Evolutionary conservation across 2,329 filamentous ascomycete genomes (phyloP).

Genomic region (Colletotrichum navitas): DNA sequence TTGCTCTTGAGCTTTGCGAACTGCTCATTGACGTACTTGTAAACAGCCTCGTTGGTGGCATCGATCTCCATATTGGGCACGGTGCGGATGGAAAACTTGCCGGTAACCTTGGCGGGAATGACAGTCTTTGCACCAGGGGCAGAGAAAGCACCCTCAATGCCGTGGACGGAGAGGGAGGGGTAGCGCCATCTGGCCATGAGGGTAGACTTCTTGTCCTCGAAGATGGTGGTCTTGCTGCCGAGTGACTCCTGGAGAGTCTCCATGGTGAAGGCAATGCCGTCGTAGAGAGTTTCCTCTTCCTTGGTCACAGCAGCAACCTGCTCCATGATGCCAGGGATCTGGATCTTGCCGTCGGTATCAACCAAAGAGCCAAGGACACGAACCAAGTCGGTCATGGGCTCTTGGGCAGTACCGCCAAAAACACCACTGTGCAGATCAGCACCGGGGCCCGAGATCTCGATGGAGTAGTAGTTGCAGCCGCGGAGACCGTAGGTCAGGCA

Average conservation of each 20-base stretch:
- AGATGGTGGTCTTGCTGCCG: constrained; percentile 89
- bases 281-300: constrained; percentile 90
- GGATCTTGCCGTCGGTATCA: constrained; percentile 90
- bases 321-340: constrained; percentile 93
- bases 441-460: constrained; percentile 90
- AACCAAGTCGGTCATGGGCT: constrained; percentile 97
- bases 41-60: constrained; percentile 87
- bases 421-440: constrained; percentile 97
- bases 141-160: constrained; percentile 94
- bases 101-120: constrained; percentile 96
- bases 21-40: constrained; percentile 83
- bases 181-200: constrained; percentile 97
- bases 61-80: constrained; percentile 98
- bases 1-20: constrained; percentile 92
- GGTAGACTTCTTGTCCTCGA: constrained; percentile 88
- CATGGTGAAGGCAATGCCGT: constrained; percentile 94
- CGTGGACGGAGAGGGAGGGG: constrained; percentile 93
- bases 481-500: constrained; percentile 97
- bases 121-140: constrained; percentile 97
- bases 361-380: constrained; percentile 86
- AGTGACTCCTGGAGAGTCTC: constrained; percentile 92
- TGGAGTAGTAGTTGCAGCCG: constrained; percentile 97
- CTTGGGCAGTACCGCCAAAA: constrained; percentile 95
- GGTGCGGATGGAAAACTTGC: constrained; percentile 98
- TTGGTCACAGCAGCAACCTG: constrained; percentile 90